phyloP scores from a whole-genome alignment of 768 basidiomycete species.

The Tylopilus sp. region DNA sequence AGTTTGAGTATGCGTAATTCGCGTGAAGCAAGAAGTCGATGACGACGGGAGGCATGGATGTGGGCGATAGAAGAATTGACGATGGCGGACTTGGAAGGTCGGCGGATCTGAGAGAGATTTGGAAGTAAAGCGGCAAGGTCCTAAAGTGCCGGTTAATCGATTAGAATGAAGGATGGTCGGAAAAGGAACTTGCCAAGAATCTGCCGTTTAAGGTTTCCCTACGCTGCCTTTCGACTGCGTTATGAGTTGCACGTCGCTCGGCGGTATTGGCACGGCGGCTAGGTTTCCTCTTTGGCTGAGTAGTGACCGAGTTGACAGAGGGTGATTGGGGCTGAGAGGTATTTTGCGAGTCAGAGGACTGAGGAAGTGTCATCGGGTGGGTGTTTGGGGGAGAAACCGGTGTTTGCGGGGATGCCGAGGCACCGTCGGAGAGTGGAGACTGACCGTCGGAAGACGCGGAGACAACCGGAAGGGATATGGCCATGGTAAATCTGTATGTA shows the following conservation, averaged over 20 bases:
- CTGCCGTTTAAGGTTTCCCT: constrained; percentile 91
- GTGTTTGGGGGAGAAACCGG: constrained; percentile 41
- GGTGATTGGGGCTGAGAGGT: constrained; percentile 22
- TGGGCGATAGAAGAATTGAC: constrained; percentile 95
- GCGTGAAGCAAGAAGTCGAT: constrained; percentile 75
- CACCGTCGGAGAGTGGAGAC: constrained; percentile 42
- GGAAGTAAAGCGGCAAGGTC: constrained; percentile 91
- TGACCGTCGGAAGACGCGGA: constrained; percentile 37
- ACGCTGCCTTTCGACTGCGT: constrained; percentile 92
- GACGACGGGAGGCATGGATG: constrained; percentile 77
- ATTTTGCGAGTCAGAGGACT: constrained; percentile 24
- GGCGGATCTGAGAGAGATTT: constrained; percentile 84
- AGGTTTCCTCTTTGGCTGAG: constrained; percentile 74
- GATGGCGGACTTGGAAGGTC: constrained; percentile 95
- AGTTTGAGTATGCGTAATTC: constrained; percentile 76
- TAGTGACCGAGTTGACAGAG: constrained; percentile 18
- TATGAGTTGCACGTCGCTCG: constrained; percentile 94
- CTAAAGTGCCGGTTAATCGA: constrained; percentile 36
- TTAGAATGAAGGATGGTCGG: constrained; percentile 5
- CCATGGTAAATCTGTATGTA: constrained; percentile 24
- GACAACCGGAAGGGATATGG: constrained; percentile 39
- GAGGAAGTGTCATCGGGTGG: constrained; percentile 35
- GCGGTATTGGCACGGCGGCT: constrained; percentile 92
- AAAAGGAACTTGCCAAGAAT: constrained; percentile 64
- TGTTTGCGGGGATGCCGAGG: constrained; percentile 45